Base-by-base conservation (phyloP, 345 rosid species). In the Erucastrum elatum region DNA sequence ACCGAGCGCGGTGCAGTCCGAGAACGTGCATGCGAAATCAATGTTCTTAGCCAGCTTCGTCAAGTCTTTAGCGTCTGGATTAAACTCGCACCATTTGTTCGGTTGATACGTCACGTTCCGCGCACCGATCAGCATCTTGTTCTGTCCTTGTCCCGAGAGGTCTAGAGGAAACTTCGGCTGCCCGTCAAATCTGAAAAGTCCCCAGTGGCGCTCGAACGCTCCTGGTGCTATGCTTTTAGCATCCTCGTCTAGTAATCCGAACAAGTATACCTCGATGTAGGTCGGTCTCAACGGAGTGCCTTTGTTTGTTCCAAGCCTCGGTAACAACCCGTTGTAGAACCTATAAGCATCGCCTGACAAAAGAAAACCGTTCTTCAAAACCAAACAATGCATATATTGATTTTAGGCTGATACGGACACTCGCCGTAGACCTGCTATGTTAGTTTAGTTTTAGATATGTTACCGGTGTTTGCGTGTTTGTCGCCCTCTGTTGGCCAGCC, bases 171-270 rank as follows among this genome's bases (percentile, higher is more conserved):
- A 94, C 75, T 94, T 94, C 39, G 97, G 93, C 75, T 90, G 90
- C 46, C 97, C 97, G 6, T 94, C 95, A 9, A 83, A 92, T 63
- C 76, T 76, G 16, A 87, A 92, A 46, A 94, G 76, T 4, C 97
- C 97, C 97, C 97, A 92, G 8, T 94, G 97, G 8, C 97, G 94
- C 83, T 94, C 98, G 6, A 90, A 94, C 6, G 49, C 82, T 58
- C 98, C 98, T 0, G 95, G 98, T 37, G 81, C 81, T 64, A 71
- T 77, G 2, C 76, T 77, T 64, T 77, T 77, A 0, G 67, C 76
- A 17, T 77, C 72, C 29, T 77, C 81, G 6, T 77, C 76, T 10
- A 94, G 80, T 60, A 94, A 85, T 53, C 92, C 85, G 4, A 92
- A 94, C 81, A 94, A 74, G 84, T 92, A 94, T 8, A 85, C 86